Percentiles rank a stretch among this genome's conserved stretches.
Conservation (phyloP, 1,284 basidiomycete genomes). For the Blastosporella zonata region DNA sequence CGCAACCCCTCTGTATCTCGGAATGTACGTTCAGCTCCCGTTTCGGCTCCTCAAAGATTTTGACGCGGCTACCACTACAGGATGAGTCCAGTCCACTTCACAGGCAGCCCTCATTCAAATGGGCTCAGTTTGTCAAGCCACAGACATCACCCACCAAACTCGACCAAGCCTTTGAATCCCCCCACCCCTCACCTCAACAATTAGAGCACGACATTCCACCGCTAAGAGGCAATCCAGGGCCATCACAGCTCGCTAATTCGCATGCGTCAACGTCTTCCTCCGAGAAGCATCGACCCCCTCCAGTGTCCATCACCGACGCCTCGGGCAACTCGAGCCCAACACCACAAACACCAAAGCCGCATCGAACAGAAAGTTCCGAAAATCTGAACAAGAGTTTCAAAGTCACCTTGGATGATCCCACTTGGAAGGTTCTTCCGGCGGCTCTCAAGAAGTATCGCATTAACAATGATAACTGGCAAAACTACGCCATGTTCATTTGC, state of each 20-base stretch:
- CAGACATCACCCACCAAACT: constrained; percentile 74
- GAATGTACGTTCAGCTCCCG: constrained; percentile 27
- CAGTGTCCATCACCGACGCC: constrained; percentile 30
- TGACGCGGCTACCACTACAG: constrained; percentile 27
- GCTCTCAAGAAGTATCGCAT: constrained; percentile 99
- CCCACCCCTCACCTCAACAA: constrained; percentile 73
- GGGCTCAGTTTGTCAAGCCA: constrained; percentile 73
- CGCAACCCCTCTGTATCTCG: constrained; percentile 40
- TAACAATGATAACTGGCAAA: constrained; percentile 97
- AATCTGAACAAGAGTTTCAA: constrained; percentile 81
- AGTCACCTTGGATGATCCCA: constrained; percentile 93
- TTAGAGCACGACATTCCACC: constrained; percentile 62
- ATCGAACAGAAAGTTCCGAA: constrained; percentile 66
- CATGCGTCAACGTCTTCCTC: constrained; percentile 15
- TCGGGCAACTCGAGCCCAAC: constrained; percentile 30
- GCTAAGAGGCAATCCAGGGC: constrained; percentile 31
- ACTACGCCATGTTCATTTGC: constrained; percentile 99
- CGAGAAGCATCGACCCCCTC: constrained; percentile 27
- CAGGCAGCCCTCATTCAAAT: constrained; percentile 78
- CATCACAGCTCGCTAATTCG: constrained; percentile 25
- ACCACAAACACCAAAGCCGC: constrained; percentile 42
- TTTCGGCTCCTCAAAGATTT: constrained; percentile 1
- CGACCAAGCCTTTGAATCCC: constrained; percentile 57
- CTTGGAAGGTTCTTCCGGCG: constrained; percentile 96
- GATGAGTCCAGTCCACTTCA: constrained; percentile 52